Conservation (phyloP, 805 yeast species). For the Dipodascopsis uninucleata region DNA sequence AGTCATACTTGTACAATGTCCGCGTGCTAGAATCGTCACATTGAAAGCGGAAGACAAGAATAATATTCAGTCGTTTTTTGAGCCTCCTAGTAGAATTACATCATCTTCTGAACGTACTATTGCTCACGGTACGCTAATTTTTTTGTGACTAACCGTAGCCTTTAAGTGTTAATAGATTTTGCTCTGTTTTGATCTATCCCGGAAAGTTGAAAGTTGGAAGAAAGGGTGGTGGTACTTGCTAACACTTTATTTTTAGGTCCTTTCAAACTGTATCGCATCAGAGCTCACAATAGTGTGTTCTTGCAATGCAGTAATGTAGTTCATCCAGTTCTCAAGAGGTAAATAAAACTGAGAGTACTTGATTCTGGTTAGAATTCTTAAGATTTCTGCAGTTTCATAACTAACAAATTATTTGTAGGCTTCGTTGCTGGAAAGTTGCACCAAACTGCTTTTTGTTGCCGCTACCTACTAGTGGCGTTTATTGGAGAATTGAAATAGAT, state of each 20-base stretch:
- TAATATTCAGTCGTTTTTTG: neutral
- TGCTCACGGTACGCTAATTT: neutral
- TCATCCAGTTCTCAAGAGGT: slow-evolving; percentile 5
- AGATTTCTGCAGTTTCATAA: neutral
- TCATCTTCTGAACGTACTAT: slow-evolving; percentile 2
- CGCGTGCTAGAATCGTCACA: slow-evolving; percentile 1
- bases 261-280: slow-evolving; percentile 1
- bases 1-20: neutral
- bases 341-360: neutral
- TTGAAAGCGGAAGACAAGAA: neutral
- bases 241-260: slow-evolving; percentile 4
- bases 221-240: too few relatives aligned
- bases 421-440: slow-evolving; percentile 4
- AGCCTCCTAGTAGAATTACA: slow-evolving; percentile 2
- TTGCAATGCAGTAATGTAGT: slow-evolving; percentile 4
- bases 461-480: slow-evolving; percentile 4
- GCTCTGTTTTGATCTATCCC: too few relatives aligned
- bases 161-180: neutral
- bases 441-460: neutral
- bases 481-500: slow-evolving; percentile 6
- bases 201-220: too few relatives aligned
- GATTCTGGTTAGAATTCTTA: neutral
- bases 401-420: neutral
- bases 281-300: slow-evolving; percentile 2
- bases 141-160: neutral